Conservation (phyloP, 2,329 filamentous ascomycete genomes). For the Monilinia fructigena region DNA sequence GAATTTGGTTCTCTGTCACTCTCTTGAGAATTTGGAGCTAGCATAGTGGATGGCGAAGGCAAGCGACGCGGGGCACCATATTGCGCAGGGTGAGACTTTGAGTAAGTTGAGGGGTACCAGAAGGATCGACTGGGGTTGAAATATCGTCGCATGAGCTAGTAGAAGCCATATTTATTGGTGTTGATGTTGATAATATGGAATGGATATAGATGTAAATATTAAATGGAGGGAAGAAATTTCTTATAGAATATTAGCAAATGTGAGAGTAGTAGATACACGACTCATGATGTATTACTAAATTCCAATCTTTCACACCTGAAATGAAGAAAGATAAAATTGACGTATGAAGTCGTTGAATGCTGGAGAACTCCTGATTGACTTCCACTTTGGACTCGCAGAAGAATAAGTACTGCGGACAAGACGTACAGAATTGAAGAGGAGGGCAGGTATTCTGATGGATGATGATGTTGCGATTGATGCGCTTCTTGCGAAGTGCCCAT, state of each 20-base stretch:
- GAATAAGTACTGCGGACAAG: neutral
- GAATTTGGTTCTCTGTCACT: neutral
- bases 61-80: slow-evolving; percentile 24
- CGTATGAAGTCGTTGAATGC: neutral
- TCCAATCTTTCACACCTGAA: neutral
- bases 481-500: neutral
- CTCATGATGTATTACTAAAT: slow-evolving; percentile 4
- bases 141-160: slow-evolving; percentile 32
- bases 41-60: slow-evolving; percentile 29
- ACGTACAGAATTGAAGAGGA: neutral
- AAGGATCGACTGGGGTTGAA: slow-evolving; percentile 30
- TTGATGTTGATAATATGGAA: too few species aligned
- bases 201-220: neutral
- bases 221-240: neutral
- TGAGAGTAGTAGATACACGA: neutral
- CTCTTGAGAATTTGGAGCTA: slow-evolving; percentile 3
- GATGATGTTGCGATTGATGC: neutral
- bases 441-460: neutral
- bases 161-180: slow-evolving; percentile 31
- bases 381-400: neutral
- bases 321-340: neutral
- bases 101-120: slow-evolving; percentile 32
- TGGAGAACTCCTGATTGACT: neutral
- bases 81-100: slow-evolving; percentile 27
- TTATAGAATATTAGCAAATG: slow-evolving; percentile 7